phyloP scores from a whole-genome alignment of 495 filamentous ascomycete species.

The Aspergillus indologenus region DNA sequence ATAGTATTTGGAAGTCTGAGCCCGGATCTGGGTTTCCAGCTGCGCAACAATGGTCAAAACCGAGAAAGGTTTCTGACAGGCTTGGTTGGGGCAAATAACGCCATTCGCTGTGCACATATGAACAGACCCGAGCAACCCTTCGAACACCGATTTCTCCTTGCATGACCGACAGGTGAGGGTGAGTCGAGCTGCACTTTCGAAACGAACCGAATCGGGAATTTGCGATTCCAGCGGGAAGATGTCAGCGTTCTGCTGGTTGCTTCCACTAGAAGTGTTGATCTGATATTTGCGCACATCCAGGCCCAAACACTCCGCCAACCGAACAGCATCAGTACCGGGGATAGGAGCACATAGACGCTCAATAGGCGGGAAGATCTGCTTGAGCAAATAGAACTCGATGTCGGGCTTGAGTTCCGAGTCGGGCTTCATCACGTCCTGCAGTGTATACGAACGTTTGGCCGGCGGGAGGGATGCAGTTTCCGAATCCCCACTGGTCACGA shows the following conservation, averaged over 20 bases:
- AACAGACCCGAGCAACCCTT: conserved; percentile 61
- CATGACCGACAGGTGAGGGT: conserved; percentile 77
- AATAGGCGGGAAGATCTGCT: conserved; percentile 97
- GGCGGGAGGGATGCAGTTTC: conserved; percentile 61
- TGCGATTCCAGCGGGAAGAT: conserved; percentile 91
- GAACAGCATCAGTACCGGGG: conserved; percentile 79
- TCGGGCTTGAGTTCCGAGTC: conserved; percentile 75
- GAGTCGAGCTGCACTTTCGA: conserved; percentile 73
- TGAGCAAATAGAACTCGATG: conserved; percentile 93
- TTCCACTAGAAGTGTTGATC: conserved; percentile 56
- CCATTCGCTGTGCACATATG: conserved; percentile 67
- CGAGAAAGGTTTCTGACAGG: conserved; percentile 61
- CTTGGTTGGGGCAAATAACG: conserved; percentile 61
- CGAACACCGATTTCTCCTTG: conserved; percentile 66
- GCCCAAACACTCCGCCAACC: conserved; percentile 88
- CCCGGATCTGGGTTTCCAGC: conserved; percentile 77
- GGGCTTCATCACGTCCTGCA: conserved; percentile 77
- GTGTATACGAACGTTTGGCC: conserved; percentile 82
- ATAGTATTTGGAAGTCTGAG: conserved; percentile 79
- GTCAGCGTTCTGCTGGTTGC: conserved; percentile 50
- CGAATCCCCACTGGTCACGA: conserved; percentile 78
- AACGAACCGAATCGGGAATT: conserved; percentile 79
- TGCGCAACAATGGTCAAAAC: conserved; percentile 79
- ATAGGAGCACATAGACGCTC: conserved; percentile 97
- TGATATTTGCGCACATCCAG: conserved; percentile 87